phyloP scores from a whole-genome alignment of 2,329 filamentous ascomycete species.

The Fusarium oxysporum region DNA sequence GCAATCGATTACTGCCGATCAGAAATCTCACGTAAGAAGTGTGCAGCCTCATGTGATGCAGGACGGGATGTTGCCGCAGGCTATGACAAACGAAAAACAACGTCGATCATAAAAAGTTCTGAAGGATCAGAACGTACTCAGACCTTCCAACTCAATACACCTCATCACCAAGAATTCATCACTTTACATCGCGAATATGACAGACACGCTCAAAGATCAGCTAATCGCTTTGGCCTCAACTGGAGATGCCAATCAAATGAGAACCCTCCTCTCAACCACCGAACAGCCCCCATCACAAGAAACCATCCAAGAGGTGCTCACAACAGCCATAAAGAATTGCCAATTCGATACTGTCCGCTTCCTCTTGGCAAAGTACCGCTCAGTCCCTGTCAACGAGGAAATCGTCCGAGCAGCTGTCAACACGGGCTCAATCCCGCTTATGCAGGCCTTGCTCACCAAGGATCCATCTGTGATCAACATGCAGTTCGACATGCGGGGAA shows the following conservation, averaged over 20 bases:
- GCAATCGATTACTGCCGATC: neutral
- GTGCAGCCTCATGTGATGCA: neutral
- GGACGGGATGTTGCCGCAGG: neutral
- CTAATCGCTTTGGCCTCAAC: neutral
- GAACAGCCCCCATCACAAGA: neutral
- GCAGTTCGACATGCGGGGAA: slow-evolving; percentile 1
- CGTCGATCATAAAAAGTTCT: neutral
- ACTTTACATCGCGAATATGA: rapidly evolving
- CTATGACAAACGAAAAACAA: neutral
- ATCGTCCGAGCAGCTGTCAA: neutral
- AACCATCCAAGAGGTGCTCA: neutral
- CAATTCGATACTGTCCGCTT: neutral
- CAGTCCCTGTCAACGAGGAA: neutral
- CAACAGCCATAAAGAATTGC: rapidly evolving
- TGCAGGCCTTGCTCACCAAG: neutral
- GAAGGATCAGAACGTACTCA: neutral
- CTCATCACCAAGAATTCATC: too few species aligned
- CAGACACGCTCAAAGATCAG: neutral
- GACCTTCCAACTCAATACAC: neutral
- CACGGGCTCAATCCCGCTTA: neutral
- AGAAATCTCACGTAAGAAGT: neutral
- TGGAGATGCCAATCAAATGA: neutral
- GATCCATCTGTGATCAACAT: neutral
- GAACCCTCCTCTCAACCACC: neutral
- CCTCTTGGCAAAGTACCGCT: neutral